Percentiles rank a stretch among this genome's conserved stretches.
phyloP scores from a whole-genome alignment of 2,329 filamentous ascomycete species.

The Torrubiellomyces zombiae region DNA sequence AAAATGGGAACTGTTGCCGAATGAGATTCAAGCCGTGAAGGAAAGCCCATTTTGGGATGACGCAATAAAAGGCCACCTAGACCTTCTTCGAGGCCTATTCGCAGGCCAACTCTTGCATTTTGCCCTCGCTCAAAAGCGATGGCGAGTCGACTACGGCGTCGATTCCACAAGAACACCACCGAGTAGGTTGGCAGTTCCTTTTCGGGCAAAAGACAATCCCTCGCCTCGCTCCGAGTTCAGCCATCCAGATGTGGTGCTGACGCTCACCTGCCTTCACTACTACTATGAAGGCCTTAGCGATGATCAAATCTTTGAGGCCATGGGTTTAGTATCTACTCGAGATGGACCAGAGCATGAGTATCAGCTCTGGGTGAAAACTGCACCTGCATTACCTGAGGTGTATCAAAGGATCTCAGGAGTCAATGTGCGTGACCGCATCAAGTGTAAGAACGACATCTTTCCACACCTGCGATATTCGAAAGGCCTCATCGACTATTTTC shows the following conservation, averaged over 20 bases:
- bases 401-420: conserved; percentile 30
- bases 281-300: conserved; percentile 39
- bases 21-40: conserved; percentile 20
- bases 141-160: conserved; percentile 44
- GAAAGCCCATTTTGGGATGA: conserved; percentile 14
- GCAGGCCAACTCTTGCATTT: conserved; percentile 35
- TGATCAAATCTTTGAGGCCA: conserved; percentile 27
- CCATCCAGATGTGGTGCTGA: conserved; percentile 40
- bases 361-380: conserved; percentile 25
- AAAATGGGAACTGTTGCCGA: conserved; percentile 8
- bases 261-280: conserved; percentile 37
- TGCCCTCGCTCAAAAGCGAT: conserved; percentile 36
- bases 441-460: conserved; percentile 33
- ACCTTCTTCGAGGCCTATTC: conserved; percentile 36
- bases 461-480: conserved; percentile 34
- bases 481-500: conserved; percentile 43
- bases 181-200: conserved; percentile 39
- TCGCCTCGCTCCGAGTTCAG: conserved; percentile 41
- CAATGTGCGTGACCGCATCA: conserved; percentile 37
- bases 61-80: conserved; percentile 14
- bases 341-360: conserved; percentile 39
- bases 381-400: conserved; percentile 12
- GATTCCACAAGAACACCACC: conserved; percentile 16
- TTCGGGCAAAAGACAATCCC: conserved; percentile 40
- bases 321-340: conserved; percentile 29